These are phyloP conservation scores for Oxytropis ochrocephala DNA, from an alignment of 306 rosid genomes.

Conservation along the genomic window DNA sequence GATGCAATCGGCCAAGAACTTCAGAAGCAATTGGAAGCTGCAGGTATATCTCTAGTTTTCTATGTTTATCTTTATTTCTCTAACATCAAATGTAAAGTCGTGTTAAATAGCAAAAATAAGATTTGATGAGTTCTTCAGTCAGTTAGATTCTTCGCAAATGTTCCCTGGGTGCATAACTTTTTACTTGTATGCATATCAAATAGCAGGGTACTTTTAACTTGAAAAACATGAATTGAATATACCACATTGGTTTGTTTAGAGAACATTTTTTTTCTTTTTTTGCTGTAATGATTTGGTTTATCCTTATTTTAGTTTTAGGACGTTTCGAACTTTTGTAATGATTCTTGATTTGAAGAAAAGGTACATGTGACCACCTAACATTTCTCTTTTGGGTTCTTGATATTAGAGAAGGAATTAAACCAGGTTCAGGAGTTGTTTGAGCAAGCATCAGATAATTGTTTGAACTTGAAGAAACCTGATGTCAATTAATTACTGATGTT, in stretches of 20 bases:
- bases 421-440: conserved; percentile 67
- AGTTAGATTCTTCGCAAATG: background rate
- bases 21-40: conserved; percentile 88
- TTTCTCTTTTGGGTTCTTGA: conserved; percentile 18
- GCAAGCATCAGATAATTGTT: conserved; percentile 77
- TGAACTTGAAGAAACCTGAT: conserved; percentile 74
- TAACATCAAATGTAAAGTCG: background rate
- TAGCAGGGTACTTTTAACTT: background rate
- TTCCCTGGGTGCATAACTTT: background rate
- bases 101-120: background rate
- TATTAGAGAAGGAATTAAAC: conserved; percentile 65
- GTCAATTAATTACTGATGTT: conserved; percentile 2
- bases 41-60: conserved; percentile 44
- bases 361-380: background rate
- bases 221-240: background rate
- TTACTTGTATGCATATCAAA: background rate
- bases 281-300: background rate
- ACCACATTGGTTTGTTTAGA: background rate
- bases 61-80: conserved; percentile 7
- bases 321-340: background rate
- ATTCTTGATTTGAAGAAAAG: background rate
- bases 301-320: background rate
- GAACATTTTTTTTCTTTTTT: background rate
- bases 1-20: conserved; percentile 79
- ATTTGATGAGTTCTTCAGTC: background rate